Conservation (phyloP, 768 basidiomycete genomes). For the Piloderma croceum region DNA sequence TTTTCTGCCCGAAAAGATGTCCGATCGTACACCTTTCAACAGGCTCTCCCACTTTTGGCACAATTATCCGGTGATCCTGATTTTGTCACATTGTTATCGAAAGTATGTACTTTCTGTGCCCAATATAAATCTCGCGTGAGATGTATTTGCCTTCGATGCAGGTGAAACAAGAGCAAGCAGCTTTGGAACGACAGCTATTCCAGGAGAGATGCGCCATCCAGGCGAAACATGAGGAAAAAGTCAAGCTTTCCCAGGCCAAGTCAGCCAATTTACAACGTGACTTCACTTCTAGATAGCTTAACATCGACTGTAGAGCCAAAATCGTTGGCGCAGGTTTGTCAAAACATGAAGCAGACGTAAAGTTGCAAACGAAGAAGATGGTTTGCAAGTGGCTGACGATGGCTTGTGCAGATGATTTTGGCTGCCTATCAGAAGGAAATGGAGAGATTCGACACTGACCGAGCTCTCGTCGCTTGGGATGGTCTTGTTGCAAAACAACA, state of each 20-base stretch:
- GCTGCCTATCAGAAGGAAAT: conserved; percentile 62
- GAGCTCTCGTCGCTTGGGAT: conserved; percentile 72
- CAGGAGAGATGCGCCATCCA: conserved; percentile 59
- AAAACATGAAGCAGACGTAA: conserved; percentile 63
- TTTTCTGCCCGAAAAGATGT: conserved; percentile 13
- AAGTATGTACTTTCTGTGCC: conserved; percentile 34
- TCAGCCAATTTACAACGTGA: conserved; percentile 23
- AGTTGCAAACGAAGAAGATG: conserved; percentile 11
- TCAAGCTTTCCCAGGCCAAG: conserved; percentile 65
- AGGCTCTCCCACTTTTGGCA: conserved; percentile 63
- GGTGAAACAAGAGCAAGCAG: conserved; percentile 70
- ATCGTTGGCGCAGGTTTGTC: conserved; percentile 63
- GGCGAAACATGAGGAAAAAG: conserved; percentile 63
- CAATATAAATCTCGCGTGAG: conserved; percentile 7
- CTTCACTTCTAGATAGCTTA: conserved; percentile 1
- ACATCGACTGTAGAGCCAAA: conserved; percentile 47
- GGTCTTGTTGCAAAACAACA: conserved; percentile 70
- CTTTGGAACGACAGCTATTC: conserved; percentile 64
- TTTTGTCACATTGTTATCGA: conserved; percentile 45
- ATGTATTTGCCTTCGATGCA: conserved; percentile 22
- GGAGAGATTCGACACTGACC: conserved; percentile 60
- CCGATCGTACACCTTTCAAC: conserved; percentile 55
- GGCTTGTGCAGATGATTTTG: conserved; percentile 50
- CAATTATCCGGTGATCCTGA: conserved; percentile 48
- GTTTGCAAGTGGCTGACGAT: neutral